These are phyloP conservation scores for Chionographis japonica DNA, from an alignment of 106 monocot species.

Conservation along the genomic window DNA sequence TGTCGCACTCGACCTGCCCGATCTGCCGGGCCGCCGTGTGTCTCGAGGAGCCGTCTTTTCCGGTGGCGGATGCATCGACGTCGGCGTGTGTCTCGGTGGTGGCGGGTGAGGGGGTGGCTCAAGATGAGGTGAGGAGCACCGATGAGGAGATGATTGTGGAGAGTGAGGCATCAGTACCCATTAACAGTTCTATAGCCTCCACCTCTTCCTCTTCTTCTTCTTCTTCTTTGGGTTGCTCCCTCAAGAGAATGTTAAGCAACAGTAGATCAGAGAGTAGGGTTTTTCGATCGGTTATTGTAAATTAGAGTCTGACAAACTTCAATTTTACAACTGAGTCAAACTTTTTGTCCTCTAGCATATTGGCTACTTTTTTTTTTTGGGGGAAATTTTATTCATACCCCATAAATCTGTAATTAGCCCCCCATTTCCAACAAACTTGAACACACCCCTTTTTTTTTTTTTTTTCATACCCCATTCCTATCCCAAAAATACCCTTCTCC, in stretches of 20 bases:
- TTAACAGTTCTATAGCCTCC: not conserved
- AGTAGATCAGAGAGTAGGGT: constrained; percentile 16
- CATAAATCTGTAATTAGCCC: too few species aligned
- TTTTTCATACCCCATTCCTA: too few species aligned
- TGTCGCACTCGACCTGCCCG: constrained; percentile 20
- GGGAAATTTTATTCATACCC: too few species aligned
- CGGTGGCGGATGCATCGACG: not conserved
- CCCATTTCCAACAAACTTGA: too few species aligned
- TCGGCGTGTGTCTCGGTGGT: not conserved
- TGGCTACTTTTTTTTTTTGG: too few species aligned
- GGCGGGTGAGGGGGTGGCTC: not conserved
- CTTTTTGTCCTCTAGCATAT: too few species aligned
- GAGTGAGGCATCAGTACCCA: not conserved
- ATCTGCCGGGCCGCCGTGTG: constrained; percentile 15
- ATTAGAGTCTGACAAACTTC: not conserved
- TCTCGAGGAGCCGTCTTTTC: not conserved
- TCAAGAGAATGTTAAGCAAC: constrained; percentile 18
- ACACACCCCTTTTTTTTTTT: too few species aligned
- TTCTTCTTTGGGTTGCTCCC: not conserved
- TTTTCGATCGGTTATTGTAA: not conserved
- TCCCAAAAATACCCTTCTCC: too few species aligned
- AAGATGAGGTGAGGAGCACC: not conserved
- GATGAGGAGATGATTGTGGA: not conserved
- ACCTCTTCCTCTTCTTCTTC: not conserved
- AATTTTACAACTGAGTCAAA: too few species aligned